A percentile compares a stretch with the other conserved stretches of the same genome.
These are phyloP conservation scores for Boletus eberwhitei DNA, from an alignment of 768 basidiomycete species.

Conservation along the genomic window DNA sequence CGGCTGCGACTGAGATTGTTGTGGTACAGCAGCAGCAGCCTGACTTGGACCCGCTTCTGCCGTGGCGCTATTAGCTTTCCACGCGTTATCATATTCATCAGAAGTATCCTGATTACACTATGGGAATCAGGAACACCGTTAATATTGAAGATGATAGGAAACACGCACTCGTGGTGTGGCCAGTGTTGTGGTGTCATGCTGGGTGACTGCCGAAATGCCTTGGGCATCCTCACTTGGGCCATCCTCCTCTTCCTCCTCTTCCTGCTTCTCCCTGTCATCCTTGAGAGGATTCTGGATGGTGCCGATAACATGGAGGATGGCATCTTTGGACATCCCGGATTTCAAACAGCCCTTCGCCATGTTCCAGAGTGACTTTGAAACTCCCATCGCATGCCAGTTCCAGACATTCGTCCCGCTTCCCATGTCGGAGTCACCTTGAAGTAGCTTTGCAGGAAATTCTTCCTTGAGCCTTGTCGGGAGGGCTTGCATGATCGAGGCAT, in stretches of 20 bases:
- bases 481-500: conserved; percentile 65
- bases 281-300: conserved; percentile 47
- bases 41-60: conserved; percentile 30
- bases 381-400: conserved; percentile 77
- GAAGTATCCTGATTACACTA: conserved; percentile 36
- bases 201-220: conserved; percentile 19
- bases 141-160: not conserved
- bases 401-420: conserved; percentile 60
- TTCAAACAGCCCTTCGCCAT: conserved; percentile 60
- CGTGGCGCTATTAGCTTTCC: conserved; percentile 55
- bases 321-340: conserved; percentile 58
- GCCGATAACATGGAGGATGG: conserved; percentile 55
- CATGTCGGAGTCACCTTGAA: conserved; percentile 55
- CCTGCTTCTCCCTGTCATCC: conserved; percentile 35
- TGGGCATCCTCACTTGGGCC: conserved; percentile 31
- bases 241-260: conserved; percentile 34
- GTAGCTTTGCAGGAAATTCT: conserved; percentile 67
- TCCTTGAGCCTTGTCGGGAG: conserved; percentile 66
- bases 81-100: conserved; percentile 57
- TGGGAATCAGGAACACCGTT: conserved; percentile 6
- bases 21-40: conserved; percentile 10
- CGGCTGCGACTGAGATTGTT: conserved; percentile 23
- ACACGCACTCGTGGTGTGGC: conserved; percentile 26
- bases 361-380: conserved; percentile 70
- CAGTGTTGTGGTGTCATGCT: conserved; percentile 23